A percentile compares a stretch with the other conserved stretches of the same genome.
phyloP scores from a whole-genome alignment of 106 monocot species.

The Triglochin maritima region DNA sequence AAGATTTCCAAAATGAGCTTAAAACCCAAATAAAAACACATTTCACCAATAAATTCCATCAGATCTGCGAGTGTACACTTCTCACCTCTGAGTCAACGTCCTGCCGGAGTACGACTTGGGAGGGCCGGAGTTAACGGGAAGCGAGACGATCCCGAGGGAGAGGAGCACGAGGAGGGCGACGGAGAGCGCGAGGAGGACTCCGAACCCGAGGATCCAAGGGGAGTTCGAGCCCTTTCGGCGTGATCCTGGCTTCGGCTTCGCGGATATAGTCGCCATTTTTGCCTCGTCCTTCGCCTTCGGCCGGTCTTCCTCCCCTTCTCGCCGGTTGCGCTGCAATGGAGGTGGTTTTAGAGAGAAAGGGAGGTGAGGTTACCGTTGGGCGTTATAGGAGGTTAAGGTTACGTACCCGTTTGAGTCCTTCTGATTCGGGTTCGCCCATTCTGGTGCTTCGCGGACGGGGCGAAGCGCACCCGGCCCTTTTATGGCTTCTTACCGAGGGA shows the following conservation, averaged over 20 bases:
- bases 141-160: not conserved
- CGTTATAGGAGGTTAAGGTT: too few relatives aligned
- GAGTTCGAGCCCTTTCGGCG: not conserved
- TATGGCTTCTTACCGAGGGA: too few relatives aligned
- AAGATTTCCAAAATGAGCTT: too few relatives aligned
- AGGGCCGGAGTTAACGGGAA: not conserved
- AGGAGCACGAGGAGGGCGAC: constrained; percentile 4
- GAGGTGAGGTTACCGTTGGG: not conserved
- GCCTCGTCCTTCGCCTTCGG: not conserved
- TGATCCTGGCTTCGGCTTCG: not conserved
- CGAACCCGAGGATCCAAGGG: not conserved
- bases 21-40: too few relatives aligned
- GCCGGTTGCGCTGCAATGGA: constrained; percentile 1
- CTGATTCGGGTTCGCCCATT: too few relatives aligned
- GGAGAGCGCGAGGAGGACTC: not conserved
- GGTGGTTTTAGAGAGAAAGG: not conserved
- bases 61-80: not conserved
- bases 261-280: not conserved
- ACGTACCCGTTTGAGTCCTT: too few relatives aligned
- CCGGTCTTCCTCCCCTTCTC: not conserved
- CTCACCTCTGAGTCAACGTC: not conserved
- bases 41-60: too few relatives aligned
- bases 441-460: too few relatives aligned
- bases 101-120: not conserved
- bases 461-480: too few relatives aligned